Base-by-base conservation (phyloP, 202 grass and related monocot genomes). In the Musa balbisiana region DNA sequence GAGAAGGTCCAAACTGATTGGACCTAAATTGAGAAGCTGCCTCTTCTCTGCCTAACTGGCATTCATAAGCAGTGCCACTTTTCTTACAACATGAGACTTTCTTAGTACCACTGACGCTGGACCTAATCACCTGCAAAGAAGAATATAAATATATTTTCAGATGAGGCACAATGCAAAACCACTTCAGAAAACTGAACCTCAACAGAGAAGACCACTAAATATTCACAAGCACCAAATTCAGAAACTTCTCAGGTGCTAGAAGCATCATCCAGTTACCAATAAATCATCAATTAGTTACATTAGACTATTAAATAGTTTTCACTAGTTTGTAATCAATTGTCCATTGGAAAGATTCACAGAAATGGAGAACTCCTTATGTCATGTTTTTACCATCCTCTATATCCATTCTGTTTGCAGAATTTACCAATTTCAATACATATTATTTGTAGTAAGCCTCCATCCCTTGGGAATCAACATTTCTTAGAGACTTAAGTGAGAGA, bases 111-210 rank as follows among this genome's bases (percentile, higher is more conserved):
- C 77, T 83, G 52, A 87, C 86, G 80, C 75, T 79, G 54, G 89
- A 89, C 83, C 87, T 87, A 80, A 87, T 82, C 84, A 94, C 91
- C 95, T 98, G 85, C 3, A 85, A 83, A 68, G 74, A 29, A 15
- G 54, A n/a, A 26, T 54, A 49, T 27, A 63, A 83, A 79, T 81
- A 12, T 62, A 11, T 5, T 64, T 66, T 63, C 25, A 74, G 11
- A 17, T 62, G 10, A 43, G 67, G 27, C 26, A 65, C 76, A 78
- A 51, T 17, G 58, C 62, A 77, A 53, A 71, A 81, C 43, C 15
- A 79, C 64, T 84, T 74, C 52, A 75, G 53, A 62, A 84, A 23
- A 43, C 5, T 43, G 33, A 43, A 43, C 33, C 29, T 54, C 43
- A 3, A 22, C 55, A 51, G 49, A 77, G 43, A 0, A 11, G 3